Base-by-base conservation (phyloP, 108 stramenopile genomes). In the Asterionellopsis glacialis region DNA sequence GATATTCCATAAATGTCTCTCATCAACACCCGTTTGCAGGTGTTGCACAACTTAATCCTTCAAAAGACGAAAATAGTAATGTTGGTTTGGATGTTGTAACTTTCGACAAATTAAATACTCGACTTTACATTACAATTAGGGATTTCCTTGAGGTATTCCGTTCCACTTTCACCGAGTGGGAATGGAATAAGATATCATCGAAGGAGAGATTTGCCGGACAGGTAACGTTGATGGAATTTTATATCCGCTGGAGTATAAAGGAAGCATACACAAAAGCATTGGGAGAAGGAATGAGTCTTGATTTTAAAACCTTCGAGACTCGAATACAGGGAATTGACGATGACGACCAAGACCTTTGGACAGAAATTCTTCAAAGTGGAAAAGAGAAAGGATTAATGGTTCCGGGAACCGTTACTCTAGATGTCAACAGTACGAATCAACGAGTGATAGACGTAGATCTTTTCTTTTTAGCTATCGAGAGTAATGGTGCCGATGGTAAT, bases 241-340 rank as follows among this genome's bases (percentile, higher is more conserved):
- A 75, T 41, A 33, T 93, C 10, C 76, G 84, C 19, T 93, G 91
- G 91, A 61, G 83, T 39, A 85, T 85, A 59, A 93, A 93, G 57
- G 91, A 93, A 65, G 88, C 91, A 11, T 87, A 87, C 51, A 85
- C 86, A 11, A 93, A 93, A 60, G 88, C 91, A 18, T 45, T 89
- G 40, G 91, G 91, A 18, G 45, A 85, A 18, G 91, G 91, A 19
- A 72, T 93, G 69, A 59, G 80, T 12, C 39, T 74, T 13, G 52
- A 73, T 11, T 93, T 93, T 66, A 45, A 65, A 12, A 61, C 60
- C 14, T 84, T 93, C 63, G 82, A 87, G 43, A 83, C 21, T 9
- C 53, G 33, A 33, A 5, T 33, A 33, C 33, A 33, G 33, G 33
- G 33, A 33, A 33, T 33, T 33, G 33, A 33, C 7, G 2, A 33